phyloP scores from a whole-genome alignment of 1,139 yeast species.

The Zygosaccharomyces pseudobailii region DNA sequence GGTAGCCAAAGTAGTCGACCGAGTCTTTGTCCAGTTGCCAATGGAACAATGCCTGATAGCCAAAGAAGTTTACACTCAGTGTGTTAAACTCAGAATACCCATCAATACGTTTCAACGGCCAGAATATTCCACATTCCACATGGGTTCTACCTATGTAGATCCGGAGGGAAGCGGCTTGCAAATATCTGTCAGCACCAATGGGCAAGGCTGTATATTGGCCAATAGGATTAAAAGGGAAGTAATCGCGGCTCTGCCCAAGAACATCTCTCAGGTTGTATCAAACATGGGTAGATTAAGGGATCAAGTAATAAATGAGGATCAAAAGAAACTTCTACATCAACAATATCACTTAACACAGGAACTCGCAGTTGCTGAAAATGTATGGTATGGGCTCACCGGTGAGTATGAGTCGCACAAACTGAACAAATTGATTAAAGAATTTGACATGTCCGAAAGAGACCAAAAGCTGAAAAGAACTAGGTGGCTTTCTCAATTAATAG shows the following conservation, averaged over 20 bases:
- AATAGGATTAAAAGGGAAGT: slow-evolving; percentile 74
- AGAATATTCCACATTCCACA: slow-evolving; percentile 66
- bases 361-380: slow-evolving; percentile 16
- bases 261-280: slow-evolving; percentile 63
- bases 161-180: slow-evolving; percentile 63
- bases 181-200: slow-evolving; percentile 78
- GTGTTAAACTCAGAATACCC: slow-evolving; percentile 67
- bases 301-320: slow-evolving; percentile 52
- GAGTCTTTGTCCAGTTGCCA: slow-evolving; percentile 60
- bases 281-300: slow-evolving; percentile 64
- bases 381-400: slow-evolving; percentile 58
- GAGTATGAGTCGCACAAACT: slow-evolving; percentile 54
- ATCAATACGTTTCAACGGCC: slow-evolving; percentile 74
- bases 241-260: slow-evolving; percentile 57
- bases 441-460: slow-evolving; percentile 48
- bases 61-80: slow-evolving; percentile 42
- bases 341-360: slow-evolving; percentile 14
- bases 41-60: slow-evolving; percentile 33
- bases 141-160: slow-evolving; percentile 64
- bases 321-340: slow-evolving; percentile 19
- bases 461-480: slow-evolving; percentile 59
- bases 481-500: slow-evolving; percentile 89
- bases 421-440: slow-evolving; percentile 60
- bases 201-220: slow-evolving; percentile 87
- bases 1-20: slow-evolving; percentile 63